Base-by-base conservation (phyloP, 1,284 basidiomycete genomes). In the Pisolithus thermaeus region DNA sequence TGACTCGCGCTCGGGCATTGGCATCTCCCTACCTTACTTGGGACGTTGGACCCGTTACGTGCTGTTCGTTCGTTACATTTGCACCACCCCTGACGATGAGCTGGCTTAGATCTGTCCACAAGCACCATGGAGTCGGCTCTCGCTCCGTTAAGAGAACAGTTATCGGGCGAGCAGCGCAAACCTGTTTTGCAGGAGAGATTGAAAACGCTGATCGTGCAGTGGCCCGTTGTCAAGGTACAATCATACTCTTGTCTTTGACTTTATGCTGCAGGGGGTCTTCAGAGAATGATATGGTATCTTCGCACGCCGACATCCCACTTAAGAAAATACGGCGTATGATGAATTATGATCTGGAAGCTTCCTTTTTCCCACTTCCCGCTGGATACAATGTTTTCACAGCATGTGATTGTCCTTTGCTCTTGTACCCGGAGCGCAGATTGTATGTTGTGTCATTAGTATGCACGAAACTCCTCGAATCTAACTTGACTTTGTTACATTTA, bases 211-310 rank as follows among this genome's bases (percentile, higher is more conserved):
- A 70, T 87, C 41, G 68, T 83, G 18, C 84, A 89, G 61, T 90
- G 87, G 87, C 83, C 87, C 7, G 72, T 81, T 36, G 83, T 90
- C 42, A 90, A 87, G 73, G 87, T 86, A 58, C 38, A 65, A 52
- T 11, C 49, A 49, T 7, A 12, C 3, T 16, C 18, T 8, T 2
- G 11, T 37, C 28, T 12, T 12, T 25, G 14, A 25, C 40, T 35
- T 43, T 3, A 30, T 8, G 23, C 18, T 20, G n/a, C 48, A 65
- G 16, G 62, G 11, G 14, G 14, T 6, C 16, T 12, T 25, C 25
- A 70, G 68, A 67, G 66, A 49, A 67, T 67, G 5, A 70, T 70
- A 42, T 69, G 43, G 58, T 30, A 35, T 37, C 22, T 14, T n/a
- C 35, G 27, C 25, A 16, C 9, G 12, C 12, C 25, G 25, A 27